Evolutionary conservation across 176 grass and related monocot genomes (phyloP).

Genomic region (Phoenix roebelenii): DNA sequence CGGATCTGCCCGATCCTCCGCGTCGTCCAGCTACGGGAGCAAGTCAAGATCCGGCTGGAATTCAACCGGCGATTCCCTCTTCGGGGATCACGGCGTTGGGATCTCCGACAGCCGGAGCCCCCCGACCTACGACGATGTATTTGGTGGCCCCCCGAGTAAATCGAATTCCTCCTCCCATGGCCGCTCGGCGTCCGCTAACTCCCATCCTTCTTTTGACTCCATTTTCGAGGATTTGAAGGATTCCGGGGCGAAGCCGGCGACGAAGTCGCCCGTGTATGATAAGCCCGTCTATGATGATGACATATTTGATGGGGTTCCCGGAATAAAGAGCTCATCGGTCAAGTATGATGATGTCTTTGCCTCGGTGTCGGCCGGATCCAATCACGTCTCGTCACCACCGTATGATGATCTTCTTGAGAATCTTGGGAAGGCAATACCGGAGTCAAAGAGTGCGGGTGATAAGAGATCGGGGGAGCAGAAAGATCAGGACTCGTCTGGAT

Average conservation of each 20-base stretch:
- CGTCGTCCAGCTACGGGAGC: conserved; percentile 12
- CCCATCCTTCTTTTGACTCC: conserved; percentile 20
- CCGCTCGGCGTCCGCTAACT: too few species aligned
- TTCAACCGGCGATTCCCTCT: conserved; percentile 19
- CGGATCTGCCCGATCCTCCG: conserved; percentile 2
- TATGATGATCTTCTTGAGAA: conserved; percentile 69
- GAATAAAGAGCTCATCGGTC: conserved; percentile 21
- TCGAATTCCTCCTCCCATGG: conserved; percentile 21
- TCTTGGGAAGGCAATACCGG: conserved; percentile 29
- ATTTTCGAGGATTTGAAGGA: conserved; percentile 16
- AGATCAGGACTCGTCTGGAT: conserved; percentile 25
- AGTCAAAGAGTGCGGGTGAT: background rate
- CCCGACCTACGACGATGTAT: conserved; percentile 30
- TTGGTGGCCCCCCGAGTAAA: background rate
- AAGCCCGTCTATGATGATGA: conserved; percentile 38
- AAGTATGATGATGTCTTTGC: conserved; percentile 61
- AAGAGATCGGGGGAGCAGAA: conserved; percentile 21
- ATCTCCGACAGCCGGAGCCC: background rate
- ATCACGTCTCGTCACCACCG: conserved; percentile 22
- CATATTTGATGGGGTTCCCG: conserved; percentile 41
- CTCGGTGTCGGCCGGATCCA: conserved; percentile 1
- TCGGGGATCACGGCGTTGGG: conserved; percentile 30
- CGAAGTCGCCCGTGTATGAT: conserved; percentile 9
- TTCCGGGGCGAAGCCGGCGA: conserved; percentile 1
- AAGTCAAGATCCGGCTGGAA: conserved; percentile 41